Conservation (phyloP, 805 yeast genomes). For the Teunomyces cretensis region DNA sequence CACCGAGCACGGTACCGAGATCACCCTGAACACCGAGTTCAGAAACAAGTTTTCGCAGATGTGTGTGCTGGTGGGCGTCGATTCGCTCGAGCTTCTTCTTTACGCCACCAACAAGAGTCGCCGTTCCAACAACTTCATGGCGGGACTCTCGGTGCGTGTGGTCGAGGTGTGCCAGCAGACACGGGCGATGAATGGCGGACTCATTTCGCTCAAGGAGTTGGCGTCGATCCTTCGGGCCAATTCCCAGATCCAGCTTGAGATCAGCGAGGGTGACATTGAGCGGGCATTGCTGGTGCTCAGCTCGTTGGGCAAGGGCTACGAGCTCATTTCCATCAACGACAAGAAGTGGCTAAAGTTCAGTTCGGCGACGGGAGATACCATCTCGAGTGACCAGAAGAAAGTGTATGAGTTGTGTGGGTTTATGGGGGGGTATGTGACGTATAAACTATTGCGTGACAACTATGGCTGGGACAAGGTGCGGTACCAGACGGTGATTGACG, state of each 20-base stretch:
- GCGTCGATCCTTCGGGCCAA: slow-evolving; percentile 27
- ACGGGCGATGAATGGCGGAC: slow-evolving; percentile 76
- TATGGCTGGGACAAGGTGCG: slow-evolving; percentile 70
- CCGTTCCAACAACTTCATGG: slow-evolving; percentile 53
- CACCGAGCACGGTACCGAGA: slow-evolving; percentile 64
- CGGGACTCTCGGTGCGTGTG: slow-evolving; percentile 62
- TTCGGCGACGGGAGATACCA: slow-evolving; percentile 24
- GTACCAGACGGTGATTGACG: slow-evolving; percentile 63
- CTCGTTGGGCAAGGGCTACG: slow-evolving; percentile 70
- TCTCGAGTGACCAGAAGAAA: slow-evolving; percentile 60
- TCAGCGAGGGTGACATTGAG: slow-evolving; percentile 52
- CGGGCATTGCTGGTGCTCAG: slow-evolving; percentile 54
- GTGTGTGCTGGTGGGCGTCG: slow-evolving; percentile 80
- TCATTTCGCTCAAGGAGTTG: slow-evolving; percentile 56
- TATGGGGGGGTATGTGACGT: slow-evolving; percentile 70
- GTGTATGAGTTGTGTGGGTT: slow-evolving; percentile 76
- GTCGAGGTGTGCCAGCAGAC: slow-evolving; percentile 76
- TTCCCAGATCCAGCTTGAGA: slow-evolving; percentile 28
- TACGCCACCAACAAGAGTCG: slow-evolving; percentile 20
- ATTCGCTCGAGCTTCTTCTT: slow-evolving; percentile 55
- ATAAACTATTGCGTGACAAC: slow-evolving; percentile 66
- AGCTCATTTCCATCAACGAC: slow-evolving; percentile 56
- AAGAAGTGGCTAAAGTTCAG: slow-evolving; percentile 49
- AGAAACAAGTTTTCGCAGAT: slow-evolving; percentile 71
- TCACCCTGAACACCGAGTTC: slow-evolving; percentile 61